Percentiles rank a stretch among this genome's conserved stretches.
These are phyloP conservation scores for Aurifilum marmelostoma DNA, from an alignment of 2,329 filamentous ascomycete genomes.

Conservation along the genomic window DNA sequence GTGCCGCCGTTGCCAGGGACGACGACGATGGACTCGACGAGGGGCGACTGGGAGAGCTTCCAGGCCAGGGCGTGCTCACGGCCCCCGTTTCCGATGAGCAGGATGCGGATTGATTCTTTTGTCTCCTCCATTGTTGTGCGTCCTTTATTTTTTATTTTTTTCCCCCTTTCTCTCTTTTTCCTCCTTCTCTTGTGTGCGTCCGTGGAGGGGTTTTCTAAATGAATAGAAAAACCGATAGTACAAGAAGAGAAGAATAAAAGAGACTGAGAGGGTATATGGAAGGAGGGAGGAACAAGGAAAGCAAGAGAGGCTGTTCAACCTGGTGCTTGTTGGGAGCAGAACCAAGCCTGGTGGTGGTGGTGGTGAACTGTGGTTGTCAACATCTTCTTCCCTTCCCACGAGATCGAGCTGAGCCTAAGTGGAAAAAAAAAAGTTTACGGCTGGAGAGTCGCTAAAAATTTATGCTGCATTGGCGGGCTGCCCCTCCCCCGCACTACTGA, in stretches of 20 bases:
- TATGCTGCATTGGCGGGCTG: conserved; percentile 19
- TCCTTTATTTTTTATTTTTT: background rate
- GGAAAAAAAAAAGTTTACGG: conserved; percentile 11
- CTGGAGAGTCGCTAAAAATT: conserved; percentile 27
- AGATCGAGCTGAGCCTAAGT: background rate
- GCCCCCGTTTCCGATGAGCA: conserved; percentile 91
- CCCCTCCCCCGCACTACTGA: conserved; percentile 29
- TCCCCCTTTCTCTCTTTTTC: background rate
- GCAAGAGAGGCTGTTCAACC: conserved; percentile 12
- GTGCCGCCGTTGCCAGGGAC: conserved; percentile 89
- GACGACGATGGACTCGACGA: conserved; percentile 73
- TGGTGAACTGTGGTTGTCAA: conserved; percentile 24
- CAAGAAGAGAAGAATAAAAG: conserved; percentile 5
- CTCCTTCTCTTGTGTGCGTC: background rate
- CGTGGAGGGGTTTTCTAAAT: background rate
- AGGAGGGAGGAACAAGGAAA: conserved; percentile 1
- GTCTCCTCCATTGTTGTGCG: conserved; percentile 30
- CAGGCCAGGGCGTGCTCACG: conserved; percentile 93
- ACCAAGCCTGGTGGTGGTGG: conserved; percentile 19
- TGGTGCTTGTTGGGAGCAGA: conserved; percentile 17
- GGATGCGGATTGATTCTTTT: conserved; percentile 64
- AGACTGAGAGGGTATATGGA: background rate
- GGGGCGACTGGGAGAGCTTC: conserved; percentile 84
- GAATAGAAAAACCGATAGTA: background rate
- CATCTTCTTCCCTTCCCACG: conserved; percentile 22